Conservation (phyloP, 2,329 filamentous ascomycete genomes). For the Malbranchea zuffiana region DNA sequence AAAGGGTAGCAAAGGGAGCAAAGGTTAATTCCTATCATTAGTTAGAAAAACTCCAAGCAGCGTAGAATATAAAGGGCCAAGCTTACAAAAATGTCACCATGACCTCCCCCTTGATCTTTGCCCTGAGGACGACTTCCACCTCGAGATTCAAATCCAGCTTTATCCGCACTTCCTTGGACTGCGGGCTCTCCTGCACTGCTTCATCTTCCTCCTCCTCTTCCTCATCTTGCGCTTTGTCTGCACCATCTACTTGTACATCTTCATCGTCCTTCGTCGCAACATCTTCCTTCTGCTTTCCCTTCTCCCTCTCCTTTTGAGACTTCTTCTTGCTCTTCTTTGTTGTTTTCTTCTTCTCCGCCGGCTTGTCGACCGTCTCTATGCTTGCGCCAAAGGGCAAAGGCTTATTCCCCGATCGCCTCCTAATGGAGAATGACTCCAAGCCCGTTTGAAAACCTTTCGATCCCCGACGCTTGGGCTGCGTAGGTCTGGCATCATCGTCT, state of each 20-base stretch:
- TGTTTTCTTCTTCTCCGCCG: neutral
- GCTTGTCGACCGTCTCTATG: slow-evolving; percentile 2
- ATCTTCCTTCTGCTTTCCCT: slow-evolving; percentile 1
- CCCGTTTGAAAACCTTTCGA: slow-evolving; percentile 8
- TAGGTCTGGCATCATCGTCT: neutral
- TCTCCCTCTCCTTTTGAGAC: slow-evolving; percentile 5
- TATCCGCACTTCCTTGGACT: slow-evolving; percentile 9
- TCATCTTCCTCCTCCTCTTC: slow-evolving; percentile 5
- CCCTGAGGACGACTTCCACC: slow-evolving; percentile 9
- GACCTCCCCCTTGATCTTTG: slow-evolving; percentile 14
- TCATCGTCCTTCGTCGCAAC: neutral
- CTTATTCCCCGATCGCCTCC: neutral
- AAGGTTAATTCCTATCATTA: too few relatives aligned
- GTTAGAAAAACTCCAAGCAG: too few relatives aligned
- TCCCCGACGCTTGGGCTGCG: neutral
- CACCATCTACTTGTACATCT: neutral
- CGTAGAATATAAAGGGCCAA: too few relatives aligned
- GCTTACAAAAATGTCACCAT: slow-evolving; percentile 14
- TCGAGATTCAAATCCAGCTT: slow-evolving; percentile 13
- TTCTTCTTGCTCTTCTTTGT: slow-evolving; percentile 8
- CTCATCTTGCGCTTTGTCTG: slow-evolving; percentile 1
- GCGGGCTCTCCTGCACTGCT: slow-evolving; percentile 5
- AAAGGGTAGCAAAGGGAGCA: too few relatives aligned
- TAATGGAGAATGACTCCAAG: slow-evolving; percentile 8
- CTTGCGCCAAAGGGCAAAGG: neutral